A percentile compares a stretch with the other conserved stretches of the same genome.
phyloP scores from a whole-genome alignment of 129 eudicot genomes.

The Flaveria trinervia region DNA sequence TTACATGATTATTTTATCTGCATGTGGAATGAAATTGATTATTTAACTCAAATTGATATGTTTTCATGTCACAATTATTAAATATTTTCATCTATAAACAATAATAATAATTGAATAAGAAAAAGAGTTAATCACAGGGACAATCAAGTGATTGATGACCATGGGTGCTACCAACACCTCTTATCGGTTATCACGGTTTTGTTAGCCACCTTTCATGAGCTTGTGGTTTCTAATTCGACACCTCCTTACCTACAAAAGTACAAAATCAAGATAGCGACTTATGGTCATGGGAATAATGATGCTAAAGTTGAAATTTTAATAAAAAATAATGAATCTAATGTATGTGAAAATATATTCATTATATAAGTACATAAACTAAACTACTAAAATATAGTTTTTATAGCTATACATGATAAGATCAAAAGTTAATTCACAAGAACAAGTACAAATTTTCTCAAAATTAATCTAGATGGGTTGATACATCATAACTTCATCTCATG shows the following conservation, averaged over 20 bases:
- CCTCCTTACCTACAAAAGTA: neutral
- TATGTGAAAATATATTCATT: no score
- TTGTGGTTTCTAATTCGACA: constrained; percentile 13
- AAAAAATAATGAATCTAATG: neutral
- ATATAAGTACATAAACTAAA: no score
- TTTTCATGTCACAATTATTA: neutral
- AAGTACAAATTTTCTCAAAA: no score
- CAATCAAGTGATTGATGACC: constrained; percentile 8
- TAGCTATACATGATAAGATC: neutral
- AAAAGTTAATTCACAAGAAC: no score
- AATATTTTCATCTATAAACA: neutral
- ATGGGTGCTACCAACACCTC: neutral
- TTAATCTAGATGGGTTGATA: no score
- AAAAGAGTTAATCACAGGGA: neutral
- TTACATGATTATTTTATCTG: neutral
- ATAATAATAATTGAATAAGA: neutral
- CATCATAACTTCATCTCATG: no score
- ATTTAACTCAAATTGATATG: neutral
- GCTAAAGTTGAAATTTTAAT: neutral
- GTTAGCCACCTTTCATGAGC: neutral
- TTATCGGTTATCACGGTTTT: constrained; percentile 13
- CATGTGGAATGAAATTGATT: neutral
- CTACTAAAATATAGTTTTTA: neutral
- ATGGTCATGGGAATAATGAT: constrained; percentile 2
- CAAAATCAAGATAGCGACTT: neutral